Evolutionary conservation across 1,284 basidiomycete genomes (phyloP), one percentile per base, ranked within the genome.

Genomic region (Caloboletus firmus): DNA sequence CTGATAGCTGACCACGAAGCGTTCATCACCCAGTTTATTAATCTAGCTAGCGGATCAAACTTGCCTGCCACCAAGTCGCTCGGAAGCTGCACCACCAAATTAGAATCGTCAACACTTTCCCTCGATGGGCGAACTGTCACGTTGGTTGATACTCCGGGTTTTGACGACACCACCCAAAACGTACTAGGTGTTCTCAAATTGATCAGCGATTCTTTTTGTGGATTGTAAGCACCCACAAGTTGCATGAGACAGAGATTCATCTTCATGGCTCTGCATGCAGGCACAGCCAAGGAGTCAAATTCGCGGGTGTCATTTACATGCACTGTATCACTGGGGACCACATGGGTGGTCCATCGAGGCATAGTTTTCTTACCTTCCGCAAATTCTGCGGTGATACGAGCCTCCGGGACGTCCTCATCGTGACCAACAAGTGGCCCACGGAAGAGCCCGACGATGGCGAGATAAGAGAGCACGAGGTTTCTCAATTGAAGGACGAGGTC

Each of bases 301-400:
- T 82, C 12, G 68, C 73, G 6, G 80, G 80, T 0, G 69, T 82
- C 37, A 72, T 82, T n/a, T 82, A 80, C 62, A 69, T 80, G 65
- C 79, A 82, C 55, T 68, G 76, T 7, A 79, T 79, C 52, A 68
- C 76, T 17, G 79, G 79, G 59, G 68, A 72, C 62, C 69, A 72
- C 10, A 70, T 80, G 56, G 75, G 73, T 9, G 76, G 76, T 20
- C 72, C 75, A 41, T 76, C 77, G 12, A 63, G 64, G 8, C 71
- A 73, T 7, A 80, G 76, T 60, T 79, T 81, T 57, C 65, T 61
- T 32, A 70, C 77, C 58, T 79, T 81, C 62, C 65, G 74, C 42
- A 72, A 74, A 51, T 69, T 82, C 20, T 81, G 80, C 50, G 80
- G 77, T 1, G 76, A 77, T n/a, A 62, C 62, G 0, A 71, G 73